Conservation (phyloP, 192 early-diverging fungal species). For the Coemansia sp. region DNA sequence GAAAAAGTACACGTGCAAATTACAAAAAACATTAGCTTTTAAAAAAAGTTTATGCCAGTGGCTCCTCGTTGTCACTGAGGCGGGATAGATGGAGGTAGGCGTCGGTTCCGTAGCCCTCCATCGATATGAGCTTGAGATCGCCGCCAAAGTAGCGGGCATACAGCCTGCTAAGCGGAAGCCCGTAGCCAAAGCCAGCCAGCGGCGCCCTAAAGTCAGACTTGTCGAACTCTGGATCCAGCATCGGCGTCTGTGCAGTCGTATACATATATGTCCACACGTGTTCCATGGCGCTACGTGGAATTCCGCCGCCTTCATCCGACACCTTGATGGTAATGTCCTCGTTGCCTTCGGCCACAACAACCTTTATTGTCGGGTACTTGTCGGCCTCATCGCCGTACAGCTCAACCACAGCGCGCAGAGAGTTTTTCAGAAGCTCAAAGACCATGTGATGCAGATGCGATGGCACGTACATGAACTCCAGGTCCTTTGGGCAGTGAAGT, state of each 20-base stretch:
- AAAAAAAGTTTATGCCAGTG: conserved; percentile 68
- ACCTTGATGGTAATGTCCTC: conserved; percentile 98
- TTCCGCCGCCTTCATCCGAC: conserved; percentile 93
- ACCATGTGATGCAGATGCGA: conserved; percentile 95
- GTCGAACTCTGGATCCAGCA: conserved; percentile 68
- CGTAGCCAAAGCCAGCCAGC: conserved; percentile 91
- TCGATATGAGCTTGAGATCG: conserved; percentile 87
- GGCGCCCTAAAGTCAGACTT: conserved; percentile 79
- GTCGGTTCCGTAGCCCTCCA: conserved; percentile 96
- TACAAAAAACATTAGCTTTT: too few relatives aligned
- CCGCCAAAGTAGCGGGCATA: conserved; percentile 98
- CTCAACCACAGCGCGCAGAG: conserved; percentile 92
- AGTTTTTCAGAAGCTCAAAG: conserved; percentile 98
- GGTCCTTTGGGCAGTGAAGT: conserved; percentile 69
- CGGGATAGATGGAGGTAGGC: conserved; percentile 91
- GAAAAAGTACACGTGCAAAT: too few relatives aligned
- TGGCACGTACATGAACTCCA: conserved; percentile 96
- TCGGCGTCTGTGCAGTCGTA: conserved; percentile 72
- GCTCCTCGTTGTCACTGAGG: conserved; percentile 88
- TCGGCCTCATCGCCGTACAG: conserved; percentile 80
- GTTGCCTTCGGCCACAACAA: conserved; percentile 84
- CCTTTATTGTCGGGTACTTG: conserved; percentile 89
- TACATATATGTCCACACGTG: conserved; percentile 97
- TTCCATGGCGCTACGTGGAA: conserved; percentile 82
- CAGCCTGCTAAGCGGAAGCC: conserved; percentile 78